Conservation (phyloP, 495 filamentous ascomycete genomes). For the Trichoderma virens region DNA sequence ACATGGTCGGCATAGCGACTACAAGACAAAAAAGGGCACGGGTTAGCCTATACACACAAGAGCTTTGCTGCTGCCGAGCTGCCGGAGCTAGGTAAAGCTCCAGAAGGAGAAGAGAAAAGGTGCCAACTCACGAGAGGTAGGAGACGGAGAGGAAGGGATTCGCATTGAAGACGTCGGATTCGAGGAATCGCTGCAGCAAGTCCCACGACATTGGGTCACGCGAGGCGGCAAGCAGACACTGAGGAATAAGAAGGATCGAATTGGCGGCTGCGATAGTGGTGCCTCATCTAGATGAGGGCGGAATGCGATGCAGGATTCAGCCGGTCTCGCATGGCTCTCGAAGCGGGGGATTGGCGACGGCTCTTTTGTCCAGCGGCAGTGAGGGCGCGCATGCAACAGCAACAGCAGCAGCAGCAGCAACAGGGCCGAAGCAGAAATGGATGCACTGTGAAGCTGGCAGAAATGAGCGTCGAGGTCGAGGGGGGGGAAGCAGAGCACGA, state of each 20-base stretch:
- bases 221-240: background rate
- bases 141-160: constrained; percentile 71
- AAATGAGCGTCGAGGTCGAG: background rate
- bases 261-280: background rate
- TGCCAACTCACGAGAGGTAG: constrained; percentile 60
- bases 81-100: constrained; percentile 9
- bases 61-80: background rate
- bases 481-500: background rate
- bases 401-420: background rate
- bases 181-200: constrained; percentile 60
- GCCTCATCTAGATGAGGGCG: constrained; percentile 7
- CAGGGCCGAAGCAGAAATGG: background rate
- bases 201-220: constrained; percentile 28
- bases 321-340: constrained; percentile 9
- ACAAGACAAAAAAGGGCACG: constrained; percentile 8
- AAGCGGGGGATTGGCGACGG: constrained; percentile 1
- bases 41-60: background rate
- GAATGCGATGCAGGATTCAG: background rate
- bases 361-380: background rate
- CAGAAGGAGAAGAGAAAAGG: background rate
- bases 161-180: constrained; percentile 72
- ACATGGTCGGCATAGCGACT: constrained; percentile 77
- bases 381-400: background rate
- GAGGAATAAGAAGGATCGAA: background rate
- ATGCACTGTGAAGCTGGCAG: background rate